Evolutionary conservation across 1,139 yeast genomes (phyloP).

Genomic region (Geotrichum restrictum): DNA sequence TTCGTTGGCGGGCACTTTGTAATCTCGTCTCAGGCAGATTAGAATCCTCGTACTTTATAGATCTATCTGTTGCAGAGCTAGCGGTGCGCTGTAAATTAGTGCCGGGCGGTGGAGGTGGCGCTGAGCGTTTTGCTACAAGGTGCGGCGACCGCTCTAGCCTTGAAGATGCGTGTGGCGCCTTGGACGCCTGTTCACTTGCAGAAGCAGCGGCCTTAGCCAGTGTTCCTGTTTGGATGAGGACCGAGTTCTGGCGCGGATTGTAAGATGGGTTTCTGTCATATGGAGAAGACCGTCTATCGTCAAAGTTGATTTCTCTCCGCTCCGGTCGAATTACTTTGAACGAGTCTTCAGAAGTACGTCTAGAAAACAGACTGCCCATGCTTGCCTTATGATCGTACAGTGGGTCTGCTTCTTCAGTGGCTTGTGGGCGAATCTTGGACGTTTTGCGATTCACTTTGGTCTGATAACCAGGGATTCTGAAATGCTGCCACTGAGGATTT

Average conservation of each 20-base stretch:
- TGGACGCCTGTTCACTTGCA: too few relatives aligned
- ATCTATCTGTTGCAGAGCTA: not conserved
- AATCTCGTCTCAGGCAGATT: too few relatives aligned
- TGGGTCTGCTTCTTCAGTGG: conserved; percentile 5
- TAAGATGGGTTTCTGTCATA: conserved; percentile 41
- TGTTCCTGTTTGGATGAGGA: conserved; percentile 14
- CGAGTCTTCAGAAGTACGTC: conserved; percentile 38
- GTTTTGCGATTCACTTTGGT: conserved; percentile 3
- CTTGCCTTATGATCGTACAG: conserved; percentile 8
- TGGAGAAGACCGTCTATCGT: conserved; percentile 74
- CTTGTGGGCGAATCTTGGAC: not conserved
- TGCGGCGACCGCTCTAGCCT: not conserved
- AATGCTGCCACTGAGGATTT: conserved; percentile 17
- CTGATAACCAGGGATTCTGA: conserved; percentile 7
- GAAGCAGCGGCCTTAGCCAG: conserved; percentile 15
- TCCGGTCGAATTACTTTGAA: conserved; percentile 68
- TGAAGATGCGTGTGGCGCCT: not conserved
- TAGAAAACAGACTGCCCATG: conserved; percentile 12
- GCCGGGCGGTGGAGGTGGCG: conserved; percentile 49
- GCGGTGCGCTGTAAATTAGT: not conserved
- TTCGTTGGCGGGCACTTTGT: not conserved
- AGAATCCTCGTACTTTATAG: too few relatives aligned
- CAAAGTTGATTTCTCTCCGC: conserved; percentile 73
- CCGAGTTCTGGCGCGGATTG: conserved; percentile 17
- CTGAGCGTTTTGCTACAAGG: conserved; percentile 64